Percentiles rank a stretch among this genome's conserved stretches.
phyloP scores from a whole-genome alignment of 345 rosid species.

The Salix udensis region DNA sequence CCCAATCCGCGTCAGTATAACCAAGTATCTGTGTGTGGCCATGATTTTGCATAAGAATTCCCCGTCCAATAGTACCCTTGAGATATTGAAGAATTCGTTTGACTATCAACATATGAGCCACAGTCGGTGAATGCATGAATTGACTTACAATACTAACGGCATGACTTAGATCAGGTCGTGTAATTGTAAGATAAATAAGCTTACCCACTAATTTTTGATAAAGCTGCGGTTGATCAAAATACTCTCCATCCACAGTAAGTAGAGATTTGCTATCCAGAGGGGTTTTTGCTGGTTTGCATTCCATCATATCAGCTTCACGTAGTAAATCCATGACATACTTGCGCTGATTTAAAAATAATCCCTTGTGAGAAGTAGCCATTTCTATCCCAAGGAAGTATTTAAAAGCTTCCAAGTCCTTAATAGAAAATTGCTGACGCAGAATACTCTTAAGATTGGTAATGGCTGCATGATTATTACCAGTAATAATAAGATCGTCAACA shows the following conservation, averaged over 20 bases:
- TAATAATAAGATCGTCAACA: neutral
- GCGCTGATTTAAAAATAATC: neutral
- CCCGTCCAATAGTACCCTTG: neutral
- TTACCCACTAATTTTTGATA: neutral
- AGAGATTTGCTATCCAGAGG: neutral
- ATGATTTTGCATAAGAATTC: no score
- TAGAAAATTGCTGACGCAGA: neutral
- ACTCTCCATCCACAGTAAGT: neutral
- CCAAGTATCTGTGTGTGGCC: neutral
- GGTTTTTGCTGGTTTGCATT: neutral
- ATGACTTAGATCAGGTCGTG: neutral
- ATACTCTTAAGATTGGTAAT: neutral
- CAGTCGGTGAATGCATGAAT: neutral
- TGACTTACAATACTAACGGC: neutral
- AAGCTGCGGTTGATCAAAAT: neutral
- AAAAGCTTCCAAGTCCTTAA: neutral
- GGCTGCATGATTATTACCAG: neutral
- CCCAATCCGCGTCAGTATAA: neutral
- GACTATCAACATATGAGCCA: neutral
- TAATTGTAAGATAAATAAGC: neutral
- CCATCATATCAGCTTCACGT: neutral
- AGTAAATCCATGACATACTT: neutral
- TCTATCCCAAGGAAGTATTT: neutral
- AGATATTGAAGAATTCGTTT: neutral
- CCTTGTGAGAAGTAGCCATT: fast-evolving